Evolutionary conservation across 2,329 filamentous ascomycete genomes (phyloP), one percentile per base, ranked within the genome.

Genomic region (Aspergillus sp.): DNA sequence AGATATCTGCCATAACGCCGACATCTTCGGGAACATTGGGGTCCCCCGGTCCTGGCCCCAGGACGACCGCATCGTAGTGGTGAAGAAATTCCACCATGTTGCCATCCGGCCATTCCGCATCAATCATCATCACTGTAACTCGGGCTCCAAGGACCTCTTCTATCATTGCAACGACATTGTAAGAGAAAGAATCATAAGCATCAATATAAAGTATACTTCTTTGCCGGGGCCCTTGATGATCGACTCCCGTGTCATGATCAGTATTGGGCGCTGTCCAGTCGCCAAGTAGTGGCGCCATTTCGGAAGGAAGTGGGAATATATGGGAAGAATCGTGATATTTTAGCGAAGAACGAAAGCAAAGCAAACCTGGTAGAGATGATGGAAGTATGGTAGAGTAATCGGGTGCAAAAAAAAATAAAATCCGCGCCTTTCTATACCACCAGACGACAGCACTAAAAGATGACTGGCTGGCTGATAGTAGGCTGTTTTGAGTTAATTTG

Each of bases 121-220:
- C 90, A 65, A 96, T 92, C 61, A 84, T 85, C 58, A 96, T 80
- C 43, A 89, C 84, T 45, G 84, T 83, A 34, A 96, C 88, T 15
- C 87, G 80, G 18, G 84, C 89, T 58, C 82, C 77, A 8, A 96
- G 81, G 3, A 85, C 81, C 4, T 88, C 85, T 65, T 89, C 84
- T 47, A 98, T 81, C 34, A 96, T 84, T 5, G 90, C 87, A 53
- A 96, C 86, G 67, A 98, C 95, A 77, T 97, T 98, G 77, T 96
- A 93, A 55, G 92, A 91, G 76, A 97, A 99, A 42, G 93, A 97
- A 78, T 99, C 95, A 76, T 96, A 96, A 61, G 93, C 93, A 74
- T 98, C 95, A 64, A 99, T 82, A 76, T 96, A 96, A 62, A 98
- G 85, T 61, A 98, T 89, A 59, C 64, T 69, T 50, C 66, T 71